Conservation (phyloP, 148 eudicot species). For the Chenopodium album region DNA sequence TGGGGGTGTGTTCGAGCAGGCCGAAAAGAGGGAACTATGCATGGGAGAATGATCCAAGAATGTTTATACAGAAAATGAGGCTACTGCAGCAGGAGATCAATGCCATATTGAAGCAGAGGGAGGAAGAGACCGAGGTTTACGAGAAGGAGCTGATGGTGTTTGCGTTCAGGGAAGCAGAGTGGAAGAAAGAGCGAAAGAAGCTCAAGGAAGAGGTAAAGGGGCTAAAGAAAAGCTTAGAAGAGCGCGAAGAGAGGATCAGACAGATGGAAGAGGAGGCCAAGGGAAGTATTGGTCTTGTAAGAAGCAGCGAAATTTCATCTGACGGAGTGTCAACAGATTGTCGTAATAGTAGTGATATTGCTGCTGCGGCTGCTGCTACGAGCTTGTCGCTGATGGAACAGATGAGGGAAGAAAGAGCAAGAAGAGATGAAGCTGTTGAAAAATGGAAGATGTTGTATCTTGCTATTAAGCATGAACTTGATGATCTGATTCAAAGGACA, state of each 20-base stretch:
- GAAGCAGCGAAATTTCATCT: not conserved
- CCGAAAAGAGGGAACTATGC: slow-evolving; percentile 13
- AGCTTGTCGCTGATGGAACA: slow-evolving; percentile 38
- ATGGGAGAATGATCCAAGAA: slow-evolving; percentile 37
- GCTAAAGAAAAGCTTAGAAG: slow-evolving; percentile 37
- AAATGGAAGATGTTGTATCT: slow-evolving; percentile 84
- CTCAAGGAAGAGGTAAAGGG: slow-evolving; percentile 47
- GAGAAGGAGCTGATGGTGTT: slow-evolving; percentile 51
- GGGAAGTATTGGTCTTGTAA: not conserved
- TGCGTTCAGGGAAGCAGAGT: slow-evolving; percentile 53
- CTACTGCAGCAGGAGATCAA: slow-evolving; percentile 45
- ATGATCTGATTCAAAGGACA: slow-evolving; percentile 71
- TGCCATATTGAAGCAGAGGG: slow-evolving; percentile 53
- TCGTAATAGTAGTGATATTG: slow-evolving; percentile 6
- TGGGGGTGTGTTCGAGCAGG: slow-evolving; percentile 59
- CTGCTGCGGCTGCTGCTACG: not conserved
- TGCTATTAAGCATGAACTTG: slow-evolving; percentile 78
- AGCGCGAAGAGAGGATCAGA: slow-evolving; percentile 35
- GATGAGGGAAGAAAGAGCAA: slow-evolving; percentile 48
- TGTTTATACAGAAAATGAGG: slow-evolving; percentile 44
- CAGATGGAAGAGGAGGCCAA: slow-evolving; percentile 19
- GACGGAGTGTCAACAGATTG: not conserved
- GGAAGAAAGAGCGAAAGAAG: slow-evolving; percentile 65
- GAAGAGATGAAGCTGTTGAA: slow-evolving; percentile 70
- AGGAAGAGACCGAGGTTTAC: slow-evolving; percentile 48